A percentile compares a stretch with the other conserved stretches of the same genome.
Conservation (phyloP, 2,329 filamentous ascomycete species). For the Clonostachys byssicola region DNA sequence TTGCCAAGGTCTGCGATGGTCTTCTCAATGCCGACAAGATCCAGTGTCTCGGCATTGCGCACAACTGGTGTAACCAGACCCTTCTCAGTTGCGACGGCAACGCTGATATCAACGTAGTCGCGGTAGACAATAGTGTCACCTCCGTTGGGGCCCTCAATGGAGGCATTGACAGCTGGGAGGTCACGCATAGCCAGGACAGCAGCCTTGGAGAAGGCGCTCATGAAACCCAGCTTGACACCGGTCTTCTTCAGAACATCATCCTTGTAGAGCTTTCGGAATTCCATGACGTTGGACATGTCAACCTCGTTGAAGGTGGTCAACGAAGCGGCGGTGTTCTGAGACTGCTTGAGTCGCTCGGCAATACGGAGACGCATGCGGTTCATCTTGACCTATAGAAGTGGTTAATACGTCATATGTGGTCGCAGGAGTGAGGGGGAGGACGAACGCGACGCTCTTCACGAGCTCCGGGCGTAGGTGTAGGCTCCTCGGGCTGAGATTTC, state of each 20-base stretch:
- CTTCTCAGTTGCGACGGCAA: constrained; percentile 96
- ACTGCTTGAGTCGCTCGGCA: constrained; percentile 96
- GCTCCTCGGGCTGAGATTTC: constrained; percentile 4
- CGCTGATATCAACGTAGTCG: constrained; percentile 96
- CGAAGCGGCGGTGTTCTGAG: constrained; percentile 95
- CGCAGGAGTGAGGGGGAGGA: constrained; percentile 7
- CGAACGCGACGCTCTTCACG: constrained; percentile 85
- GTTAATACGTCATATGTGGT: constrained; percentile 3
- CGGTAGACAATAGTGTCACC: constrained; percentile 98
- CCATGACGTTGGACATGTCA: constrained; percentile 97
- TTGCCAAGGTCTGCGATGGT: constrained; percentile 83
- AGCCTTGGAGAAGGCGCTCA: constrained; percentile 94
- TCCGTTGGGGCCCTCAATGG: constrained; percentile 90
- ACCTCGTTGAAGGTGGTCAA: constrained; percentile 99
- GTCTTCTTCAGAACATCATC: constrained; percentile 94
- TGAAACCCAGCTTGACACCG: constrained; percentile 97
- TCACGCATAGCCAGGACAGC: constrained; percentile 91
- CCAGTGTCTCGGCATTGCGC: constrained; percentile 84
- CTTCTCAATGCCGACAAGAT: constrained; percentile 85
- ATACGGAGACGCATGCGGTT: constrained; percentile 98
- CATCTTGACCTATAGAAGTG: constrained; percentile 85
- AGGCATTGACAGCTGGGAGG: constrained; percentile 91
- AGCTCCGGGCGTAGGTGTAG: constrained; percentile 50
- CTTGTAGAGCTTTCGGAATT: constrained; percentile 96
- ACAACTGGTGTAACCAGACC: constrained; percentile 95